Conservation (phyloP, 176 grass and related monocot genomes). For the Avena sativa region DNA sequence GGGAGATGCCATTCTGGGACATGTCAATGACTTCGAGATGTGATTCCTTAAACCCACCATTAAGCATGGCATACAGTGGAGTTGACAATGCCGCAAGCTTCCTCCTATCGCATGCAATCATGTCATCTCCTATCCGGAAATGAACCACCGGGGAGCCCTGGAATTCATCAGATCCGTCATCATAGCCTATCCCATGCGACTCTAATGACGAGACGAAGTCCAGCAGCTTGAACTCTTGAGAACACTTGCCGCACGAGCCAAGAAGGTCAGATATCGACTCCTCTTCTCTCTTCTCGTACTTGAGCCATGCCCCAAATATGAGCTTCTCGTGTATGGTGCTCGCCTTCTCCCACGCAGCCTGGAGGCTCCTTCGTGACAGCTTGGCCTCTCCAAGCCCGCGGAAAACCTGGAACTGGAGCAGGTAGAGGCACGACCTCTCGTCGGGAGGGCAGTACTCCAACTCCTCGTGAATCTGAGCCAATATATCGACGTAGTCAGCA, state of each 20-base stretch:
- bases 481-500: conserved; percentile 73
- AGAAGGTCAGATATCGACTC: conserved; percentile 86
- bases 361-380: conserved; percentile 77
- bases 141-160: conserved; percentile 63
- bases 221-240: conserved; percentile 87
- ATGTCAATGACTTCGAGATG: conserved; percentile 89
- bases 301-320: conserved; percentile 87
- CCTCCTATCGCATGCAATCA: conserved; percentile 80
- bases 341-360: conserved; percentile 88
- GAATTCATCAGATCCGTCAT: conserved; percentile 37
- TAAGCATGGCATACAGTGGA: conserved; percentile 91
- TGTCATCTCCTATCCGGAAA: conserved; percentile 78
- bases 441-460: conserved; percentile 74
- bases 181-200: conserved; percentile 38
- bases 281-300: conserved; percentile 94
- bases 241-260: conserved; percentile 85
- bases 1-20: conserved; percentile 87
- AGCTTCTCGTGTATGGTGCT: conserved; percentile 91
- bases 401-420: conserved; percentile 95
- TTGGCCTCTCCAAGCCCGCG: conserved; percentile 83
- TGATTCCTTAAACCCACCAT: conserved; percentile 89
- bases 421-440: conserved; percentile 69
- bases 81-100: conserved; percentile 83
- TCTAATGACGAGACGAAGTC: conserved; percentile 75
- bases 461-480: conserved; percentile 95